Evolutionary conservation across 768 basidiomycete species (phyloP).

Genomic region (Lentinula aciculospora): DNA sequence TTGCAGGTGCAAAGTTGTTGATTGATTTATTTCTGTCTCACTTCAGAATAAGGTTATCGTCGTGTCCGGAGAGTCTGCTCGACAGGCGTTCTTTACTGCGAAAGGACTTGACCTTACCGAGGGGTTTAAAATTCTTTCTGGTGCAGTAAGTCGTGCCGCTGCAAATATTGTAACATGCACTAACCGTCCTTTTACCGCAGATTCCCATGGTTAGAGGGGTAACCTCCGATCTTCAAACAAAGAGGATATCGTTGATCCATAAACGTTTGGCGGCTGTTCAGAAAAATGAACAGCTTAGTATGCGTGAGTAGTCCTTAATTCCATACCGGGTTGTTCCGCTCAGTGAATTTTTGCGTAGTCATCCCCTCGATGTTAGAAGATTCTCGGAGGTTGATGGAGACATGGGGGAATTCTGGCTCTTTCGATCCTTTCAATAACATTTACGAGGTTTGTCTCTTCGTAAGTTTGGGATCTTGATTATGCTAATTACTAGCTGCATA

Average conservation of each 20-base stretch:
- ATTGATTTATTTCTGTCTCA: conserved; percentile 16
- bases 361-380: conserved; percentile 63
- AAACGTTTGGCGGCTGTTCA: conserved; percentile 65
- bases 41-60: conserved; percentile 67
- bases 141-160: conserved; percentile 48
- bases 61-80: conserved; percentile 67
- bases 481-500: conserved; percentile 18
- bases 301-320: conserved; percentile 38
- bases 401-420: conserved; percentile 59
- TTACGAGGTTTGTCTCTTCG: conserved; percentile 47
- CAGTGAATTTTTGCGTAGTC: conserved; percentile 35
- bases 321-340: conserved; percentile 10
- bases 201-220: conserved; percentile 75
- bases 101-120: conserved; percentile 71
- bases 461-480: neutral
- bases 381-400: conserved; percentile 51
- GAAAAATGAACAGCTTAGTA: conserved; percentile 52
- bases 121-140: conserved; percentile 75
- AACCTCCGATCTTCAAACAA: conserved; percentile 62
- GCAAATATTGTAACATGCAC: conserved; percentile 11
- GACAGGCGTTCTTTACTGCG: conserved; percentile 64
- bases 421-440: conserved; percentile 70
- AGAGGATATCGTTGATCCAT: conserved; percentile 60
- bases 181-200: conserved; percentile 28
- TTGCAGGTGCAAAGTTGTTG: conserved; percentile 2